Evolutionary conservation across 306 rosid species (phyloP), one percentile per base, ranked within the genome.

Genomic region (Vachellia pachyceras): DNA sequence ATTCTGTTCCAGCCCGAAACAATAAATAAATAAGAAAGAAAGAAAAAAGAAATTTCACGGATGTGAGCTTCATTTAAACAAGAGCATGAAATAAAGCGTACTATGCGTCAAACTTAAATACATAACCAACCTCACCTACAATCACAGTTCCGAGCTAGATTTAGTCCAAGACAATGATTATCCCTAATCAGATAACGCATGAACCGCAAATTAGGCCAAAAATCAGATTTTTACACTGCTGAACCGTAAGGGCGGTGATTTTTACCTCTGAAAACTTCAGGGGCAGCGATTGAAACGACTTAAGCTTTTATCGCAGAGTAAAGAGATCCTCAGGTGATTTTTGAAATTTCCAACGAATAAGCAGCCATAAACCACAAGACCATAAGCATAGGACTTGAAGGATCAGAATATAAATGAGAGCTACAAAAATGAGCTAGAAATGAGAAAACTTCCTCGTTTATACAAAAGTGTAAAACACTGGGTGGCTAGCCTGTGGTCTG

Each of bases 211-310:
- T 10, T n/a, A 35, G 18, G 29, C 49, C 3, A 14, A 45, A 9
- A 33, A 44, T 17, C 1, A 60, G 42, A 35, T 22, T 44, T 22
- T n/a, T 29, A 42, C 5, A 29, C 49, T 8, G 44, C 37, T 47
- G 37, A 46, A 0, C 8, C 6, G 25, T 15, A 72, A 29, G 29
- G 22, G 20, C 3, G 35, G 75, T 5, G 40, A 63, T 12, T 33
- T 29, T 65, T 77, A 77, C 80, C 80, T 77, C 36, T 3, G 64
- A 65, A 37, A 55, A 3, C 60, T 71, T 25, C 22, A 35, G 50
- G 23, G 41, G 9, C 11, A 22, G 20, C 12, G 54, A 69, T 22
- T 11, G 55, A 69, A 6, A 69, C 12, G 74, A 12, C 15, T 70
- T 14, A n/a, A 69, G 73, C 10, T 42, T 40, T n/a, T 20, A 70